These are phyloP conservation scores for Cryptococcus amylolentus DNA, from an alignment of 1,284 basidiomycete genomes.

Conservation along the genomic window DNA sequence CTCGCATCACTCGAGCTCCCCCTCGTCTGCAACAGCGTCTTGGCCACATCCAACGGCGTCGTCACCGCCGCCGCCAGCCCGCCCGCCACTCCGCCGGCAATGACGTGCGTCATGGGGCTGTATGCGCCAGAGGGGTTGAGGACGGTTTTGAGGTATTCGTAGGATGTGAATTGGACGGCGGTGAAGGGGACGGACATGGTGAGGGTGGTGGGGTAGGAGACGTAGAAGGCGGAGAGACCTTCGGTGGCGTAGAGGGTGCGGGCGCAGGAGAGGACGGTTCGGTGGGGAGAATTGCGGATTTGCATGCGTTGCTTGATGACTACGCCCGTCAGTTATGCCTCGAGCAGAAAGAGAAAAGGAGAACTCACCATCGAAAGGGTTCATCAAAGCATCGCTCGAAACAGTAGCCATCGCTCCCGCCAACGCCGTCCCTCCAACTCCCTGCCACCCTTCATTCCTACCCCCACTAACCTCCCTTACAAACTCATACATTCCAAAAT, in stretches of 20 bases:
- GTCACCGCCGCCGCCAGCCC: constrained; percentile 93
- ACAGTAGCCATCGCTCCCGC: constrained; percentile 95
- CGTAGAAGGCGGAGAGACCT: constrained; percentile 89
- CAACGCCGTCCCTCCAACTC: constrained; percentile 60
- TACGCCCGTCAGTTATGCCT: constrained; percentile 41
- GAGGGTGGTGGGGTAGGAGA: constrained; percentile 96
- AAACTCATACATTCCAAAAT: constrained; percentile 94
- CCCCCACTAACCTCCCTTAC: constrained; percentile 92
- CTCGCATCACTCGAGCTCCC: constrained; percentile 76
- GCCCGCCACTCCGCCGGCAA: constrained; percentile 87
- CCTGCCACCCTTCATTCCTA: constrained; percentile 43
- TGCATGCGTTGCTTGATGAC: constrained; percentile 99
- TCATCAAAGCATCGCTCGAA: constrained; percentile 96
- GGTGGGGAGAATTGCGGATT: constrained; percentile 84
- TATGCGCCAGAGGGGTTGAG: constrained; percentile 84
- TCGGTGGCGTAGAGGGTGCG: constrained; percentile 75
- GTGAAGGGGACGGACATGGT: constrained; percentile 98
- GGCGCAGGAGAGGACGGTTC: constrained; percentile 77
- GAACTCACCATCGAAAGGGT: constrained; percentile 91
- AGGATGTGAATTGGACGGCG: constrained; percentile 94
- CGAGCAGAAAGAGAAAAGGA: constrained; percentile 11
- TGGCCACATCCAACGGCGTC: constrained; percentile 97
- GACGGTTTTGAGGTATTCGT: constrained; percentile 86
- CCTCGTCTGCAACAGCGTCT: constrained; percentile 78
- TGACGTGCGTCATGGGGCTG: constrained; percentile 85